phyloP scores from a whole-genome alignment of 192 early-diverging fungal genomes.

The Gorgonomyces haynaldii region DNA sequence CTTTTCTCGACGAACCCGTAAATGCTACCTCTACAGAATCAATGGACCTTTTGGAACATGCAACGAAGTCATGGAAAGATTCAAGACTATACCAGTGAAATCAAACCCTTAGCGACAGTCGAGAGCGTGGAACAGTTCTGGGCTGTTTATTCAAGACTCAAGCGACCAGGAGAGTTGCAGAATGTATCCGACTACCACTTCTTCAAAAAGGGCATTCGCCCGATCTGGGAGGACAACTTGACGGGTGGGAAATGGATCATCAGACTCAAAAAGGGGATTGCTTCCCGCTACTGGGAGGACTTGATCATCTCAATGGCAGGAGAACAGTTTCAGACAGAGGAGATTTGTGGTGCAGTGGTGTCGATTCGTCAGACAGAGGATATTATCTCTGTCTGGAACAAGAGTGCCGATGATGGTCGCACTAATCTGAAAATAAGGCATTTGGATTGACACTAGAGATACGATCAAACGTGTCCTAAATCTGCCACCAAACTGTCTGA shows the following conservation, averaged over 20 bases:
- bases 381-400: conserved; percentile 92
- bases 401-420: conserved; percentile 67
- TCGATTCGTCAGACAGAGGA: conserved; percentile 88
- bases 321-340: conserved; percentile 78
- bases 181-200: conserved; percentile 85
- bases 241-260: conserved; percentile 93
- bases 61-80: conserved; percentile 42
- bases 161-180: conserved; percentile 70
- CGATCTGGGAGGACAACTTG: conserved; percentile 78
- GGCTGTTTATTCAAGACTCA: conserved; percentile 69
- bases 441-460: conserved; percentile 41
- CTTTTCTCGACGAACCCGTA: too few relatives aligned
- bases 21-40: conserved; percentile 1
- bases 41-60: conserved; percentile 5
- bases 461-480: conserved; percentile 76
- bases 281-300: conserved; percentile 84
- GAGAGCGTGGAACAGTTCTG: conserved; percentile 89
- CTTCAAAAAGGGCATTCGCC: conserved; percentile 82
- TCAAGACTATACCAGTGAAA: conserved; percentile 72
- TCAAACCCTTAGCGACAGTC: conserved; percentile 78
- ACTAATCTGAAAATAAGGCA: conserved; percentile 77
- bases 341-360: conserved; percentile 87
- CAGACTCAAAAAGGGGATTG: conserved; percentile 81
- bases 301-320: conserved; percentile 82
- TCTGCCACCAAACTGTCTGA: conserved; percentile 72